Base-by-base conservation (phyloP, 2,329 filamentous ascomycete species). In the Penicillium sp. region DNA sequence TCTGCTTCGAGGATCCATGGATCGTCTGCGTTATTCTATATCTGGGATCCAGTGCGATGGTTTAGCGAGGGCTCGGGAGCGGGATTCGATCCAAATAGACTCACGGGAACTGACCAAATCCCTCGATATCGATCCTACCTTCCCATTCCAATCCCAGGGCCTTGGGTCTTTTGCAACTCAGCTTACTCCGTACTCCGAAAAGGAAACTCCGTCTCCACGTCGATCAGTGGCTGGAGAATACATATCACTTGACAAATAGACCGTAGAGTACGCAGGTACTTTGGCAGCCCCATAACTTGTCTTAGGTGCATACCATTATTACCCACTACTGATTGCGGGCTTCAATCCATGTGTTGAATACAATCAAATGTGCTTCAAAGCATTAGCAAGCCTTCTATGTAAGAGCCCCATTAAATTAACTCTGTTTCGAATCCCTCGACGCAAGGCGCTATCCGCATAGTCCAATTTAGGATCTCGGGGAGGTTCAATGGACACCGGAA, bases 181-280 rank as follows among this genome's bases (percentile, higher is more conserved):
- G 32, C 32, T 13, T n/a, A 34, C 31, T 3, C 31, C 31, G 31
- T 34, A 36, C 5, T 13, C 49, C 56, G 49, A 55, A 44, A 42
- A 54, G 55, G 13, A 36, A 14, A 49, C 56, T 56, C 58, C 52
- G 29, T 54, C 24, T 14, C 55, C 61, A 60, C 53, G 53, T 50
- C 42, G 55, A 57, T 60, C 56, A 34, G 52, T 58, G 55, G 55
- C 52, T 56, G 55, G 50, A 34, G 31, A 32, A 18, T 18, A 18
- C 18, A 32, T 47, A 11, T 21, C 40, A 13, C 11, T 21, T 59
- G 56, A 57, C 49, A 52, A 58, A 56, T 58, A 53, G 16, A 39
- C 40, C 21, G 24, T 47, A 40, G 24, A 27, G 24, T 27, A 8
- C 18, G 36, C 16, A n/a, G 44, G 29, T 32, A 42, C 36, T 40